Base-by-base conservation (phyloP, 345 rosid species). In the Streptanthus diversifolius region DNA sequence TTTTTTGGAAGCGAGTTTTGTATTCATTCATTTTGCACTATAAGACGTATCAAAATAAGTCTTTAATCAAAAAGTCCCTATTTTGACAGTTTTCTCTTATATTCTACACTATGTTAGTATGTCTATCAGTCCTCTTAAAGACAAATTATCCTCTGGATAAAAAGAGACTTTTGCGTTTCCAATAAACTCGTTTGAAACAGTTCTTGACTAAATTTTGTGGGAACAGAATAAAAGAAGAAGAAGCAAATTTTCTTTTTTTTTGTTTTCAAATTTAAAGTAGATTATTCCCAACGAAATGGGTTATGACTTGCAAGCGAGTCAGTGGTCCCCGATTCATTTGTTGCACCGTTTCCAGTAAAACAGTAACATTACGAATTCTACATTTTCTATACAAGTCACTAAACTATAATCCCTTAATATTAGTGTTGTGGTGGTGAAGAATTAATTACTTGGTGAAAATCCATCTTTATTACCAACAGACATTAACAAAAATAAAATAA, bases 161-260 rank as follows among this genome's bases (percentile, higher is more conserved):
- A 40, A 21, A n/a, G 12, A 3, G 11, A 66, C 15, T 53, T 67
- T 24, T 67, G 40, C 27, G 25, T 66, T 66, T 66, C 22, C 36
- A 66, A 36, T 5, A 52, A 25, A 66, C 13, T 40, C 41, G 41
- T 54, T 40, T 68, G 35, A 29, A 5, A 12, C 24, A 3, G 41
- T n/a, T 41, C 33, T 56, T 69, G 19, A 17, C 14, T 13, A 8
- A 19, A 12, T 5, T 37, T 55, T 19, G 63, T 27, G 37, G 45
- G 48, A 45, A 57, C 17, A 30, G 64, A 68, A 68, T 68, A 68
- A 55, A 55, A 68, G 64, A 55, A 68, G 61, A 67, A 39, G 7
- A 41, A 68, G 56, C 55, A 68, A 55, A 29, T 3, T 44, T 8
- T 19, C 45, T 70, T 70, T 68, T 60, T 44, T 59, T 48, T 72